These are phyloP conservation scores for Fraxinus paxiana DNA, from an alignment of 305 asterid species.

Conservation along the genomic window DNA sequence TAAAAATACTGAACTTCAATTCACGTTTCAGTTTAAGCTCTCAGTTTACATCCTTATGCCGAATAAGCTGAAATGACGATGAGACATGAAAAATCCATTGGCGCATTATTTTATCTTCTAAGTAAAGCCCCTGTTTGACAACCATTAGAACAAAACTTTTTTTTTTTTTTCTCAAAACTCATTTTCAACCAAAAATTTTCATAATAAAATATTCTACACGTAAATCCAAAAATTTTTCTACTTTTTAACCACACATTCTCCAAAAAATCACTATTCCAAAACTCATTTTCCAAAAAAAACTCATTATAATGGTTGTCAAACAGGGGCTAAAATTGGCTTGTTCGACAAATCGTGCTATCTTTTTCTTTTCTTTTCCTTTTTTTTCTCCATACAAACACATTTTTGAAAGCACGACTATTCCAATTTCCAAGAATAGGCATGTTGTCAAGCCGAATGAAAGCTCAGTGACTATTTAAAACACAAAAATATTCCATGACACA, in stretches of 20 bases:
- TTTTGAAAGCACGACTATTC: neutral
- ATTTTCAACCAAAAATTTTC: too few relatives aligned
- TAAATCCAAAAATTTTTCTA: too few relatives aligned
- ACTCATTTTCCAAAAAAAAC: too few relatives aligned
- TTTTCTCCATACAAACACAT: neutral
- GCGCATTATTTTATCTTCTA: neutral
- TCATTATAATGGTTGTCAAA: too few relatives aligned
- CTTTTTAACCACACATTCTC: too few relatives aligned
- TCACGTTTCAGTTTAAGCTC: neutral
- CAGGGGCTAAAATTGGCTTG: too few relatives aligned
- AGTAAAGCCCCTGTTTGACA: too few relatives aligned
- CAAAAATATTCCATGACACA: neutral
- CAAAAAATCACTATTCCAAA: too few relatives aligned
- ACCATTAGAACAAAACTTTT: too few relatives aligned
- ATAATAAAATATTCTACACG: too few relatives aligned
- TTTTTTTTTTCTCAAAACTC: too few relatives aligned
- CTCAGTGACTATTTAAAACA: neutral
- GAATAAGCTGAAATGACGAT: neutral
- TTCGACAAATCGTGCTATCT: neutral
- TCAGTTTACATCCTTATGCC: neutral
- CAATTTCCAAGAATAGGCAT: neutral
- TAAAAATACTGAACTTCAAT: neutral
- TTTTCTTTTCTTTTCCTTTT: neutral
- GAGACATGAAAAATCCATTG: neutral
- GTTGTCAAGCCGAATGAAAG: neutral